Evolutionary conservation across 495 filamentous ascomycete genomes (phyloP).

Genomic region (Copromyces sp.): DNA sequence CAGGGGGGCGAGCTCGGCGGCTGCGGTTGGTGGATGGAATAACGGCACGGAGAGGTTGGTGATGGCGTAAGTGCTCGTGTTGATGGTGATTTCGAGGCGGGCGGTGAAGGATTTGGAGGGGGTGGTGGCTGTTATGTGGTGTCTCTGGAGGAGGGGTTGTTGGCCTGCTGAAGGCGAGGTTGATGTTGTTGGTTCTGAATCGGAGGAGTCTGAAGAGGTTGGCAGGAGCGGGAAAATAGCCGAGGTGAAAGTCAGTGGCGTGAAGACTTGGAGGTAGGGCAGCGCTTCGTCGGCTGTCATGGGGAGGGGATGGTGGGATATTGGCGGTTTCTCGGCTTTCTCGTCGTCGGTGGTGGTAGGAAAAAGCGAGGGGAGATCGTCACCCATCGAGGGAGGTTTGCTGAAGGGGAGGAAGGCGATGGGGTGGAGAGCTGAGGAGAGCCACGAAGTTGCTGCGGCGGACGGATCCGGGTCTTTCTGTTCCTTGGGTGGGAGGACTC

Average conservation of each 20-base stretch:
- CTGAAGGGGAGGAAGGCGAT: slow-evolving; percentile 42
- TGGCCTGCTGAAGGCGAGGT: not conserved
- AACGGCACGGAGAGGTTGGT: slow-evolving; percentile 27
- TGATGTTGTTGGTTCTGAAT: not conserved
- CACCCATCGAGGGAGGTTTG: slow-evolving; percentile 11
- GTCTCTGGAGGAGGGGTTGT: slow-evolving; percentile 26
- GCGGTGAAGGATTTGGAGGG: slow-evolving; percentile 30
- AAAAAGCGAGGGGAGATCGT: slow-evolving; percentile 3
- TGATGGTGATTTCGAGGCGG: slow-evolving; percentile 36
- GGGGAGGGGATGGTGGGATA: slow-evolving; percentile 44
- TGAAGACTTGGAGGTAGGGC: slow-evolving; percentile 48
- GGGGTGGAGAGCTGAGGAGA: slow-evolving; percentile 33
- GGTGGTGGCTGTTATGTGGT: slow-evolving; percentile 30
- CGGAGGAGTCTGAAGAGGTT: not conserved
- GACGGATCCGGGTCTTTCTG: slow-evolving; percentile 15
- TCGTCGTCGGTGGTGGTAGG: not conserved
- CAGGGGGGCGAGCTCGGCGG: slow-evolving; percentile 32
- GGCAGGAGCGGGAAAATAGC: slow-evolving; percentile 31
- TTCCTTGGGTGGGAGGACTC: slow-evolving; percentile 25
- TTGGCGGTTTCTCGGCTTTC: slow-evolving; percentile 18
- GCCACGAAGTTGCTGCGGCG: slow-evolving; percentile 14
- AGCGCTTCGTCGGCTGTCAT: slow-evolving; percentile 42
- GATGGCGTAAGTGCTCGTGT: slow-evolving; percentile 30
- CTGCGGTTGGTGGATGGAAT: slow-evolving; percentile 30
- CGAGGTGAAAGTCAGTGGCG: slow-evolving; percentile 42